Evolutionary conservation across 1,139 yeast genomes (phyloP), one percentile per base, ranked within the genome.

Genomic region (Geotrichum klebahnii): DNA sequence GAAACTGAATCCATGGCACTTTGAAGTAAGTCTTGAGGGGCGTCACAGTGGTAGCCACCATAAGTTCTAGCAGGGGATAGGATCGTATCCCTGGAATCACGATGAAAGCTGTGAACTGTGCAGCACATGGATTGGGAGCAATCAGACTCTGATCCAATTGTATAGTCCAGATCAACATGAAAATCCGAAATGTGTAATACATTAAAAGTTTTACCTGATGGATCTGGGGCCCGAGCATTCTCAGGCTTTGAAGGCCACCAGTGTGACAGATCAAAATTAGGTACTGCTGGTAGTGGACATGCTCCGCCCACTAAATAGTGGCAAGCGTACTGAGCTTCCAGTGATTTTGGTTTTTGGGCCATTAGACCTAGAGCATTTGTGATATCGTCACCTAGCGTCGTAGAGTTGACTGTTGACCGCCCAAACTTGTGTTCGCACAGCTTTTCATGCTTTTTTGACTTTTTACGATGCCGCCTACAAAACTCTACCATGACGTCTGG

Each of bases 101-200:
- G 49, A 56, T 69, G 74, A 57, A 58, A 69, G 24, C 44, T 65
- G 47, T 70, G 76, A 0, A 73, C 72, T 51, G 72, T 64, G 63
- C 81, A 77, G 59, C 81, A 77, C 61, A 74, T 68, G 36, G 62
- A 61, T 44, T 59, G 59, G 3, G 82, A 66, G 66, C 85, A 80
- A 60, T 80, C 78, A 26, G 78, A 75, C 63, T 81, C 86, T 10
- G 78, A 62, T 17, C 84, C 85, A n/a, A 78, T 68, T 19, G 69
- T 62, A 64, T 78, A 81, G 51, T 78, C 74, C 52, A 75, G 64
- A 61, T 80, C 78, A 44, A 79, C 66, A 61, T 81, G 86, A 68
- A 80, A 77, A 61, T 81, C 86, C 32, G 80, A 74, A 33, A 81
- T 59, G 59, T 81, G 86, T 52, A 80, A 68, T 16, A 80, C 84